Percentiles rank a stretch among this genome's conserved stretches.
These are phyloP conservation scores for Leucocoprinus leucothites DNA, from an alignment of 768 basidiomycete species.

Conservation along the genomic window DNA sequence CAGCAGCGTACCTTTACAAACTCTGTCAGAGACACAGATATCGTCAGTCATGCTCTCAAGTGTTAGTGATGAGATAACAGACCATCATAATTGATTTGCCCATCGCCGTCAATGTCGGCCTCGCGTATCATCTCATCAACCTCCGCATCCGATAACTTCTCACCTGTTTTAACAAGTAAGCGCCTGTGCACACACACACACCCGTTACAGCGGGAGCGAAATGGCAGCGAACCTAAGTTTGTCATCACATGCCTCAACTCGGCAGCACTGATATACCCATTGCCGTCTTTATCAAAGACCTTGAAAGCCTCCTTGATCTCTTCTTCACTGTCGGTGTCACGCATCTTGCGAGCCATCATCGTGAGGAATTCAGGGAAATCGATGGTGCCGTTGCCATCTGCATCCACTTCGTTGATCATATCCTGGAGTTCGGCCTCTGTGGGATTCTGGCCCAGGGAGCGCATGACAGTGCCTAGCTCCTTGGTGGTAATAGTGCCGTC, in stretches of 20 bases:
- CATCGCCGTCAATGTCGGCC: constrained; percentile 91
- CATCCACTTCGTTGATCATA: constrained; percentile 45
- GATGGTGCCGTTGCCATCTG: constrained; percentile 40
- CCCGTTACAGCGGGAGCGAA: neutral
- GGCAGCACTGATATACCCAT: constrained; percentile 84
- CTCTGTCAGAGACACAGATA: neutral
- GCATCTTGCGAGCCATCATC: constrained; percentile 37
- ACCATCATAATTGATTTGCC: constrained; percentile 90
- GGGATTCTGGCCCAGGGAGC: constrained; percentile 40
- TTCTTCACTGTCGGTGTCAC: constrained; percentile 29
- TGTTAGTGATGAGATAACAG: constrained; percentile 17
- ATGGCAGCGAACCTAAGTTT: constrained; percentile 65
- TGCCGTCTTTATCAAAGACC: constrained; percentile 94
- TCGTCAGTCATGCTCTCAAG: neutral
- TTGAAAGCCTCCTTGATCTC: constrained; percentile 41
- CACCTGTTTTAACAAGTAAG: constrained; percentile 40
- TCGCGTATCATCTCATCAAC: constrained; percentile 98
- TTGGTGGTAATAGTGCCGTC: constrained; percentile 45
- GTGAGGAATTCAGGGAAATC: constrained; percentile 44
- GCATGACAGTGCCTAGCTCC: constrained; percentile 46
- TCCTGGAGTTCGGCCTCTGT: constrained; percentile 41
- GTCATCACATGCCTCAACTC: constrained; percentile 95
- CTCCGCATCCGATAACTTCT: constrained; percentile 83
- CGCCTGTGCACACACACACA: neutral
- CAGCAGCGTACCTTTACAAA: constrained; percentile 13